Evolutionary conservation across 2,329 filamentous ascomycete species (phyloP), one percentile per base, ranked within the genome.

Genomic region (Pestalotiopsis sp.): DNA sequence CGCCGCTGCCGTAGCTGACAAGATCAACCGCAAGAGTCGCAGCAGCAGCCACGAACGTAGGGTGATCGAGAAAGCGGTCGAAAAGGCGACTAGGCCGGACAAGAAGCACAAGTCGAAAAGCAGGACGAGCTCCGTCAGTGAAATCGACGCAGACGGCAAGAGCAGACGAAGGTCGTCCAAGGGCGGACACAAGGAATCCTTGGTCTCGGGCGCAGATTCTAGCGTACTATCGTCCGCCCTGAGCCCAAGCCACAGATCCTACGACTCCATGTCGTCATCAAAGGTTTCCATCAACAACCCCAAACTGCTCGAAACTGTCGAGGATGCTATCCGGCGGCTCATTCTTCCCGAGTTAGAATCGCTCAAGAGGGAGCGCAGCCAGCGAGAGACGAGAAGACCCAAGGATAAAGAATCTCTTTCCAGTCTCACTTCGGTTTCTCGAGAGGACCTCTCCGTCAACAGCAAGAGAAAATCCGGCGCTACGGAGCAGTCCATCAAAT

Each of bases 341-440:
- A 97, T 98, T 65, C 82, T 99, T 2, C 96, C 96, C 0, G 95
- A 99, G 79, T 85, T 99, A 58, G 95, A 94, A 73, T 93, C 94
- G 10, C 84, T 99, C 66, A 98, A 97, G 79, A 90, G 94, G 74
- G 94, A 97, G 75, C 92, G 95, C 77, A 94, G 93, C 78, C 91
- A 91, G 71, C 89, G 91, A 70, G 87, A 91, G 71, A 91, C 89
- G 73, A 88, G 72, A 26, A 69, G 68, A 14, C 70, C 61, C 39
- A 77, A 75, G 67, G 72, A 76, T 60, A 88, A 88, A 66, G 91
- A 90, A 68, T 94, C 92, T 39, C 75, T 85, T 59, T 89, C 86
- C 1, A 88, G 85, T 39, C 84, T 81, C 30, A 87, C 86, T 24
- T 86, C 86, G 0, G 75, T 79, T 6, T 89, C 87, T 6, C 80